Base-by-base conservation (phyloP, 1,139 yeast genomes). In the Kurtzmaniella quercitrusa region DNA sequence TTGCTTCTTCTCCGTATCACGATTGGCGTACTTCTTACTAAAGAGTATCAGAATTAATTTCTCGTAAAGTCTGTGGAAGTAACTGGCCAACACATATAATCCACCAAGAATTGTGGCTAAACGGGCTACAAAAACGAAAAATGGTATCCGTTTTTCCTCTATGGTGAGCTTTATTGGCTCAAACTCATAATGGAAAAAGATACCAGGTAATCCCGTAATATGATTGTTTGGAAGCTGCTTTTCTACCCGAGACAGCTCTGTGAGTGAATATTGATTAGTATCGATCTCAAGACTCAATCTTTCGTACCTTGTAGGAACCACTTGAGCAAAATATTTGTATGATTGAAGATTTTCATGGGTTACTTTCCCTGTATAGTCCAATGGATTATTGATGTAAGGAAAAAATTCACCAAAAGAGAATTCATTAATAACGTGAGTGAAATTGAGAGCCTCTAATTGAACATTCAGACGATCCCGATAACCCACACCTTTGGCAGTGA, bases 351-450 rank as follows among this genome's bases (percentile, higher is more conserved):
- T 59, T 3, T 72, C 72, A 2, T 61, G 58, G 1, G 88, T 76
- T 20, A 66, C 59, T 53, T 80, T 78, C 1, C 80, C 86, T 0
- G 89, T 80, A 44, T 74, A 76, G 58, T 93, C 98, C 50, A 94
- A 72, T 5, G 97, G 95, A 56, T 93, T 93, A 51, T 84, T 75
- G 48, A 91, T 74, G 53, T 78, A 84, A 2, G 98, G 98, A 57
- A 80, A 89, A 61, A 85, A 89, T 30, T 81, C 88, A 17, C 99
- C 98, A 63, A 83, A 93, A 8, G 97, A 89, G 50, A 89, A 79
- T 61, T 93, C 98, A 48, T 80, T 81, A 46, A 93, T 84, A 5
- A 80, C 80, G 62, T 93, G 98, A 1, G 96, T 77, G 56, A 91
- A 86, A 59, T 93, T 87, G 45, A 88, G 61, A 16, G 73, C 65